A percentile compares a stretch with the other conserved stretches of the same genome.
phyloP scores from a whole-genome alignment of 306 rosid genomes.

The Rubus idaeus region DNA sequence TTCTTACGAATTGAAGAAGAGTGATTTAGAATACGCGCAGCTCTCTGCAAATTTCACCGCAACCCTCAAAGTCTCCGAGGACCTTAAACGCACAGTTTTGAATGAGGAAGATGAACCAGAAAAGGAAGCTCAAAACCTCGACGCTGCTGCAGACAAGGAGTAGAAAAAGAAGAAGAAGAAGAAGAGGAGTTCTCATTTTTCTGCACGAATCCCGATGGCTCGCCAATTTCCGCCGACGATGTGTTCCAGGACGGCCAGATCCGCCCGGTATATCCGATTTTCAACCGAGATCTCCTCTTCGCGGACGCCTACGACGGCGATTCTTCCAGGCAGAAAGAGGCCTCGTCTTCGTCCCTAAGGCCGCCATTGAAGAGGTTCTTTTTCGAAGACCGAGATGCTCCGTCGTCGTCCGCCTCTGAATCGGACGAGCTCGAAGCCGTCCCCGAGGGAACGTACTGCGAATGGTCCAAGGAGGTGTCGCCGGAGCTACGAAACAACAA shows the following conservation, averaged over 20 bases:
- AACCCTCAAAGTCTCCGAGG: constrained; percentile 32
- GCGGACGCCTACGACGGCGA: constrained; percentile 29
- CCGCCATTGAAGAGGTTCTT: constrained; percentile 61
- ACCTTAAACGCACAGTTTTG: not conserved
- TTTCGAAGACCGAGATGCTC: constrained; percentile 31
- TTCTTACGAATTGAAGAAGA: not conserved
- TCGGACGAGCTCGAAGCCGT: constrained; percentile 28
- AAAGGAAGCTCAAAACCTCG: not conserved
- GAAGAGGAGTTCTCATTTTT: constrained; percentile 73
- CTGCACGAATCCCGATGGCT: constrained; percentile 46
- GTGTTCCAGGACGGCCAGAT: constrained; percentile 70
- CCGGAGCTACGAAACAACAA: constrained; percentile 55
- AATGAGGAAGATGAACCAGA: not conserved
- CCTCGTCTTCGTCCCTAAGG: constrained; percentile 17
- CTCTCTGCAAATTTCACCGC: constrained; percentile 38
- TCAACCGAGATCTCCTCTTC: constrained; percentile 54
- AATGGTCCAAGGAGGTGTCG: constrained; percentile 55
- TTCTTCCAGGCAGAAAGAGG: not conserved
- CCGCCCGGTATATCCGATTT: constrained; percentile 63
- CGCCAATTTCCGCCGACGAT: constrained; percentile 71
- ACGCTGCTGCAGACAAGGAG: not conserved
- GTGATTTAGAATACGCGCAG: constrained; percentile 8
- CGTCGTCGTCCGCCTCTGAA: constrained; percentile 32
- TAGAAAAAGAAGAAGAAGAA: not conserved
- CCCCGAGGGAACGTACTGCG: constrained; percentile 57